Percentiles rank a stretch among this genome's conserved stretches.
Conservation (phyloP, 768 basidiomycete genomes). For the Heimioporus sp. region DNA sequence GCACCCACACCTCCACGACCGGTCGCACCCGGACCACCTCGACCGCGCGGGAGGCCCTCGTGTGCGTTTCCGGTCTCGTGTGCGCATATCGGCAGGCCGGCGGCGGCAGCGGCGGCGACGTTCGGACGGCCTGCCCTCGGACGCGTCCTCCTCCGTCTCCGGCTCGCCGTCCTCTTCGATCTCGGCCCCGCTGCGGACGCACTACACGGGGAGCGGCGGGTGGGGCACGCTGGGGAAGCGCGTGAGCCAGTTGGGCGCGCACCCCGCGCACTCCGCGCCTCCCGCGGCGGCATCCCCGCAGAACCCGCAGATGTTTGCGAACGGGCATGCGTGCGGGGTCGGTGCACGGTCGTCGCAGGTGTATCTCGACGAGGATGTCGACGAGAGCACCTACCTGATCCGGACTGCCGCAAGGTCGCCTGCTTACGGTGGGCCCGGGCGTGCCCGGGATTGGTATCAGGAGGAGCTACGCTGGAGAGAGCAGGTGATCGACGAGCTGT, state of each 20-base stretch:
- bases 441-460: slow-evolving; percentile 15
- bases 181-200: slow-evolving; percentile 72
- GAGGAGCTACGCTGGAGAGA: slow-evolving; percentile 40
- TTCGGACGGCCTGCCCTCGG: slow-evolving; percentile 23
- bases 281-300: no score
- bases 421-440: slow-evolving; percentile 18
- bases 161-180: slow-evolving; percentile 78
- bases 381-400: slow-evolving; percentile 43
- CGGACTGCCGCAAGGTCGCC: slow-evolving; percentile 21
- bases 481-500: slow-evolving; percentile 45
- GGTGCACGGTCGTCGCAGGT: slow-evolving; percentile 5
- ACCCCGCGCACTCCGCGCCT: not conserved
- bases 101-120: slow-evolving; percentile 44
- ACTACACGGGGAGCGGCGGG: slow-evolving; percentile 46
- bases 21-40: not conserved
- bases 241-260: slow-evolving; percentile 34
- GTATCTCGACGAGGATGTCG: slow-evolving; percentile 12
- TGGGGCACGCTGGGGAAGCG: slow-evolving; percentile 66
- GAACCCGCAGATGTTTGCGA: not conserved
- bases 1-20: no score
- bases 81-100: slow-evolving; percentile 70
- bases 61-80: slow-evolving; percentile 72
- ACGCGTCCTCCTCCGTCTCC: slow-evolving; percentile 48
- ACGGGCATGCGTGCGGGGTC: not conserved
- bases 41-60: slow-evolving; percentile 20